phyloP scores from a whole-genome alignment of 345 rosid genomes.

The Eucalyptus viminalis region DNA sequence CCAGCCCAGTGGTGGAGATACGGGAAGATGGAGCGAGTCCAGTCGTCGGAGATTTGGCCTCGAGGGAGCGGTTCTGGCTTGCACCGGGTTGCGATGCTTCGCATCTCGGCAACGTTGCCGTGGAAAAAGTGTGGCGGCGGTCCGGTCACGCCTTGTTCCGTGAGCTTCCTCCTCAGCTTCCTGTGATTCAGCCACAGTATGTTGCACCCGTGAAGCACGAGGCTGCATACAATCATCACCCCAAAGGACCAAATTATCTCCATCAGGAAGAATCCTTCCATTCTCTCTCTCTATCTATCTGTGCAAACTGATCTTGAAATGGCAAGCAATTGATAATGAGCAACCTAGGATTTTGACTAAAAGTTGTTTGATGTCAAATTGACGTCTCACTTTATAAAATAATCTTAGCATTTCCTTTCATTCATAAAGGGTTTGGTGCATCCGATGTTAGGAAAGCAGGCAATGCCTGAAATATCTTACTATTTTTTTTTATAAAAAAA shows the following conservation, averaged over 20 bases:
- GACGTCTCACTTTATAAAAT: background rate
- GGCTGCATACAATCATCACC: background rate
- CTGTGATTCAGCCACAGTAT: background rate
- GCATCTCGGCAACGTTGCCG: background rate
- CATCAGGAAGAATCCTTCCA: background rate
- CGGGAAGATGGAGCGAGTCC: constrained; percentile 1
- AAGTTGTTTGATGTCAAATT: background rate
- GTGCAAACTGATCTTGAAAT: background rate
- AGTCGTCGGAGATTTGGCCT: background rate
- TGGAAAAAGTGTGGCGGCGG: background rate
- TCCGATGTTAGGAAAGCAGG: background rate
- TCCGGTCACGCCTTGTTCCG: background rate
- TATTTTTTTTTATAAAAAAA: background rate
- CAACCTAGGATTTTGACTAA: background rate
- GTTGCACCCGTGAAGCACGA: background rate
- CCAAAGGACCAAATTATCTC: background rate
- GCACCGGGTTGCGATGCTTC: background rate
- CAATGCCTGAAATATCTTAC: background rate
- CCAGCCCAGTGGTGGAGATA: constrained; percentile 4
- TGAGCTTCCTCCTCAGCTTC: background rate
- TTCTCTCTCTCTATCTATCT: background rate
- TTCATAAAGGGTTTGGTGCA: background rate
- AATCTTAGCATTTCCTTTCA: too few species aligned
- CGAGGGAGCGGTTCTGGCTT: background rate
- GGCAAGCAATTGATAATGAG: background rate